phyloP scores from a whole-genome alignment of 208 protist species.

The Leishmania tropica region DNA sequence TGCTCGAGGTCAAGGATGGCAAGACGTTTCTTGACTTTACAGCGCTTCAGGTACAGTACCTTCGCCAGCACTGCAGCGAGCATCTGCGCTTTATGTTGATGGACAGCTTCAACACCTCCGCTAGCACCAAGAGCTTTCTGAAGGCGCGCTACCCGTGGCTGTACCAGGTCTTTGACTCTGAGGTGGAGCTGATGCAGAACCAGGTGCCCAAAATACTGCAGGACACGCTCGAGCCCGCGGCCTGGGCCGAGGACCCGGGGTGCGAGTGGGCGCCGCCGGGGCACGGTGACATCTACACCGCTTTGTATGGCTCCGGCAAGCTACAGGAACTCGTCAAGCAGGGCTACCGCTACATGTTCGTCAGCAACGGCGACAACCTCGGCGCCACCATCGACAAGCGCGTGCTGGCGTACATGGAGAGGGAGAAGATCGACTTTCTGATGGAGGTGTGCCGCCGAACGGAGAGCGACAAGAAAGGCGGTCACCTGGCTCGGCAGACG shows the following conservation, averaged over 20 bases:
- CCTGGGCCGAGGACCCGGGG: slow-evolving; percentile 45
- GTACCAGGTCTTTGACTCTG: slow-evolving; percentile 49
- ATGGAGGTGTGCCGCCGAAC: slow-evolving; percentile 93
- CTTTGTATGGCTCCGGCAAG: slow-evolving; percentile 93
- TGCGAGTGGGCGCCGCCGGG: slow-evolving; percentile 98
- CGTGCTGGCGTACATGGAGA: slow-evolving; percentile 90
- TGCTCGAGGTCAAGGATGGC: slow-evolving; percentile 92
- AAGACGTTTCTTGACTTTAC: slow-evolving; percentile 99
- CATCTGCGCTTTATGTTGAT: slow-evolving; percentile 98
- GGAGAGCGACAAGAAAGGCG: slow-evolving; percentile 93
- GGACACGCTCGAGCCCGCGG: slow-evolving; percentile 61
- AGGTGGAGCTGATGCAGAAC: slow-evolving; percentile 86
- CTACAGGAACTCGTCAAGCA: slow-evolving; percentile 75
- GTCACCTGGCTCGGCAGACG: slow-evolving; percentile 77
- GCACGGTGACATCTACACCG: slow-evolving; percentile 98
- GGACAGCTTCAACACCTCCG: slow-evolving; percentile 98
- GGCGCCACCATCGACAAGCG: slow-evolving; percentile 90
- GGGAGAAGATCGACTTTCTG: slow-evolving; percentile 81
- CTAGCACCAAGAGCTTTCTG: slow-evolving; percentile 87
- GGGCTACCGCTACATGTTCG: slow-evolving; percentile 98
- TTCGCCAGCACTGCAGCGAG: slow-evolving; percentile 87
- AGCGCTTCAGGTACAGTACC: slow-evolving; percentile 91
- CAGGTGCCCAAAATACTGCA: slow-evolving; percentile 85
- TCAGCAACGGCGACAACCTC: slow-evolving; percentile 99
- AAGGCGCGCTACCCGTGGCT: slow-evolving; percentile 54